Percentiles rank a stretch among this genome's conserved stretches.
Conservation (phyloP, 257 asterid species). For the Penstemon newberryi region DNA sequence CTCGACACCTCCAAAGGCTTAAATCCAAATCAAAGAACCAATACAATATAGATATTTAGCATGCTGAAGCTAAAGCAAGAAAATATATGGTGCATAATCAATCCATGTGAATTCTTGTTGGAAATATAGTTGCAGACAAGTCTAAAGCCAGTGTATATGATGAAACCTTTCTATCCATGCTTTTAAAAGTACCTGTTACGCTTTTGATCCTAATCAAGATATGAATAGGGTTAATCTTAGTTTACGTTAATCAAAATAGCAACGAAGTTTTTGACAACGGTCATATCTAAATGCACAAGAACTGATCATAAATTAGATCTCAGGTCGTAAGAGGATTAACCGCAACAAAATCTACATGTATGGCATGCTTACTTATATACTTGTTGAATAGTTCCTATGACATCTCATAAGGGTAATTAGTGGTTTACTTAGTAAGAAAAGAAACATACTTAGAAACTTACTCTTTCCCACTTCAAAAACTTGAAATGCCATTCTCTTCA, state of each 20-base stretch:
- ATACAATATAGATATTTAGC: too few relatives aligned
- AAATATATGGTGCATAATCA: not conserved
- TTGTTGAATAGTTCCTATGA: too few relatives aligned
- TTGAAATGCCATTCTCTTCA: slow-evolving; percentile 29
- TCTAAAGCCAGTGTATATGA: not conserved
- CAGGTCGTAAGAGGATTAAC: slow-evolving; percentile 20
- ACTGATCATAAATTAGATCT: not conserved
- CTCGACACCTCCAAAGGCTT: not conserved
- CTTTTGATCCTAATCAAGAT: not conserved
- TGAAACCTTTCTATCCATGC: not conserved
- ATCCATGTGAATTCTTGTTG: not conserved
- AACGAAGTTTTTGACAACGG: not conserved
- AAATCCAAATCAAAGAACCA: not conserved
- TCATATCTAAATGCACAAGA: slow-evolving; percentile 11
- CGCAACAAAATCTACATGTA: not conserved
- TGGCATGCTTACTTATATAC: not conserved
- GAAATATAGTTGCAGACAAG: not conserved
- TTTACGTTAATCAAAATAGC: not conserved
- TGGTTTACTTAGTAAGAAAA: not conserved
- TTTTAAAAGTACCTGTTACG: not conserved
- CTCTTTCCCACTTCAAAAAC: slow-evolving; percentile 30
- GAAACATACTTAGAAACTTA: slow-evolving; percentile 11
- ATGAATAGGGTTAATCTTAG: not conserved
- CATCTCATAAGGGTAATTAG: too few relatives aligned
- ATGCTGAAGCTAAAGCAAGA: not conserved